Percentiles rank a stretch among this genome's conserved stretches.
Conservation (phyloP, 164 flowering plant genomes). For the Chimonanthus praecox region DNA sequence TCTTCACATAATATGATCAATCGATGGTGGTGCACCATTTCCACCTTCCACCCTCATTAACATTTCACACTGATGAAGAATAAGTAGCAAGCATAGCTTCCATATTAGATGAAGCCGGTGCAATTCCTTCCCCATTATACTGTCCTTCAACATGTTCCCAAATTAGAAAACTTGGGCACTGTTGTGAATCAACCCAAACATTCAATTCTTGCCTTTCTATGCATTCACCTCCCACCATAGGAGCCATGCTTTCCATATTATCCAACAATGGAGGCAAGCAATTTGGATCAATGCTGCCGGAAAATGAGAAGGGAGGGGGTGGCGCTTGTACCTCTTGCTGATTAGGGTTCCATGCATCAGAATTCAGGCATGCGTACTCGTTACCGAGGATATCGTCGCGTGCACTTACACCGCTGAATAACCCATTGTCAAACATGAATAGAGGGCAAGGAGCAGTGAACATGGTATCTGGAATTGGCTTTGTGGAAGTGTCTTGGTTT, state of each 20-base stretch:
- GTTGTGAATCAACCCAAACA: constrained; percentile 62
- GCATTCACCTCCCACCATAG: constrained; percentile 38
- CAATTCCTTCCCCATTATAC: constrained; percentile 36
- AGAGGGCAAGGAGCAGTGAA: constrained; percentile 41
- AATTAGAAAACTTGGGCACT: constrained; percentile 48
- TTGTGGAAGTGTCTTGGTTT: constrained; percentile 38
- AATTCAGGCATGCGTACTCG: constrained; percentile 15
- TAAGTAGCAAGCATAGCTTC: constrained; percentile 44
- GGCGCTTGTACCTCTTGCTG: constrained; percentile 15
- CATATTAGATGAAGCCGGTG: constrained; percentile 38
- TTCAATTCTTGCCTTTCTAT: constrained; percentile 43
- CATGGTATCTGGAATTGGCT: constrained; percentile 35
- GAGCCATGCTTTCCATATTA: constrained; percentile 37
- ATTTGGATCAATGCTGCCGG: constrained; percentile 19
- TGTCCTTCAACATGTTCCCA: constrained; percentile 61
- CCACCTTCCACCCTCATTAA: not conserved
- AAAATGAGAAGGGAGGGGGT: constrained; percentile 9
- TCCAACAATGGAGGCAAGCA: constrained; percentile 56
- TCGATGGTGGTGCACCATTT: not conserved
- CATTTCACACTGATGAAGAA: constrained; percentile 32
- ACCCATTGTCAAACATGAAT: constrained; percentile 58
- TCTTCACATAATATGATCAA: not conserved
- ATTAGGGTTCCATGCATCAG: constrained; percentile 35
- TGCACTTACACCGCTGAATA: constrained; percentile 7
- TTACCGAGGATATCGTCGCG: constrained; percentile 20